phyloP scores from a whole-genome alignment of 2,329 filamentous ascomycete genomes.

The Cercospora brassicicola region DNA sequence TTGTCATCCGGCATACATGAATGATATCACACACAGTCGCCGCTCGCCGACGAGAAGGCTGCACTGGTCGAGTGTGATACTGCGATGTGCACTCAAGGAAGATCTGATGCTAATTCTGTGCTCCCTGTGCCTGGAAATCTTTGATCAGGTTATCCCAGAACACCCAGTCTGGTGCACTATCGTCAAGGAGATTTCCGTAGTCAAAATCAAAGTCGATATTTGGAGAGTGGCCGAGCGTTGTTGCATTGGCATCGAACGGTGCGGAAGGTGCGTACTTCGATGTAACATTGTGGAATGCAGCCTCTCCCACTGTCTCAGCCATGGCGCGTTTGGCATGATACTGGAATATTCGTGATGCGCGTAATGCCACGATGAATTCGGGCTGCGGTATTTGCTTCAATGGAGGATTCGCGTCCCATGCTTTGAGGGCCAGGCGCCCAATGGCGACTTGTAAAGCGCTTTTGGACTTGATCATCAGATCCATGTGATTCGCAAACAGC shows the following conservation, averaged over 20 bases:
- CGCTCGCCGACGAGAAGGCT: not conserved
- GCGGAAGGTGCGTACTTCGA: not conserved
- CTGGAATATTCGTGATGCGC: not conserved
- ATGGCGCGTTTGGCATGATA: not conserved
- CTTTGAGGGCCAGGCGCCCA: slow-evolving; percentile 46
- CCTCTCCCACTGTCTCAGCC: not conserved
- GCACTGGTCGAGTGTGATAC: not conserved
- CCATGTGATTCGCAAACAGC: slow-evolving; percentile 46
- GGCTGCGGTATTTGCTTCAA: not conserved
- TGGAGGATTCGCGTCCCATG: slow-evolving; percentile 43
- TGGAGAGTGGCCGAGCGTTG: slow-evolving; percentile 3
- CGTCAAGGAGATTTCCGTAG: slow-evolving; percentile 7
- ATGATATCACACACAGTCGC: not conserved
- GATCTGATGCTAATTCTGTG: not conserved
- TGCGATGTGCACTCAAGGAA: not conserved
- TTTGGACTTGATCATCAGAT: slow-evolving; percentile 31
- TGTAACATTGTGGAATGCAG: not conserved
- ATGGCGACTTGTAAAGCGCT: slow-evolving; percentile 46
- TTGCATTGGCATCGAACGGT: slow-evolving; percentile 8
- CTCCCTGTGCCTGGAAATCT: slow-evolving; percentile 4
- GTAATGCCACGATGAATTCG: not conserved
- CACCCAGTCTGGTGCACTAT: slow-evolving; percentile 19
- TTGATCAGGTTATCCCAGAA: slow-evolving; percentile 24
- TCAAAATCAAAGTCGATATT: slow-evolving; percentile 14
- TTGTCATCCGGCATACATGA: not conserved